These are phyloP conservation scores for Alternaria sp. DNA, from an alignment of 2,329 filamentous ascomycete species.

Conservation along the genomic window DNA sequence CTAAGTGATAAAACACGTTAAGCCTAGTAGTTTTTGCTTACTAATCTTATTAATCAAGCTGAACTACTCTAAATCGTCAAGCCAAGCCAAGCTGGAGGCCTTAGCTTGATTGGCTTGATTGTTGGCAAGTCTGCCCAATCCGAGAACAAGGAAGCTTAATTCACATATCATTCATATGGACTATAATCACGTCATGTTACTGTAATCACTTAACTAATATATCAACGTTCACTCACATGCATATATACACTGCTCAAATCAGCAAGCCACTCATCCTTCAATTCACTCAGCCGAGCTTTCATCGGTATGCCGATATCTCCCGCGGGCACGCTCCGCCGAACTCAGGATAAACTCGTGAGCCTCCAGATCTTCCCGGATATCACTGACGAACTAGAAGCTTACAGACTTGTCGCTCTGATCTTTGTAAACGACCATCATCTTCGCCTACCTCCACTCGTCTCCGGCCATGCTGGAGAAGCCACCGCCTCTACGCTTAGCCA, in stretches of 20 bases:
- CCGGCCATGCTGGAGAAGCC: not conserved
- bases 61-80: too few species aligned
- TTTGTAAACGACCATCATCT: not conserved
- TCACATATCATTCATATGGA: too few species aligned
- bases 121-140: too few species aligned
- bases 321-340: not conserved
- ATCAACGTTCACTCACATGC: accelerated
- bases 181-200: not conserved
- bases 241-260: not conserved
- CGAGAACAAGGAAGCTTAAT: too few species aligned
- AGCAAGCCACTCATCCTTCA: not conserved
- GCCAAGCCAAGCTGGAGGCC: too few species aligned
- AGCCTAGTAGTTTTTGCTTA: too few species aligned
- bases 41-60: too few species aligned
- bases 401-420: not conserved
- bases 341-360: not conserved
- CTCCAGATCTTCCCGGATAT: not conserved
- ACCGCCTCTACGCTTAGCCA: not conserved
- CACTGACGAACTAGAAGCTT: not conserved
- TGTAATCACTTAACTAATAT: not conserved
- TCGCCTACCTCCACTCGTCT: not conserved
- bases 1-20: too few species aligned
- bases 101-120: too few species aligned
- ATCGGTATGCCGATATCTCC: not conserved
- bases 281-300: not conserved